These are phyloP conservation scores for Puccinia sorghi DNA, from an alignment of 1,284 basidiomycete genomes.

Conservation along the genomic window DNA sequence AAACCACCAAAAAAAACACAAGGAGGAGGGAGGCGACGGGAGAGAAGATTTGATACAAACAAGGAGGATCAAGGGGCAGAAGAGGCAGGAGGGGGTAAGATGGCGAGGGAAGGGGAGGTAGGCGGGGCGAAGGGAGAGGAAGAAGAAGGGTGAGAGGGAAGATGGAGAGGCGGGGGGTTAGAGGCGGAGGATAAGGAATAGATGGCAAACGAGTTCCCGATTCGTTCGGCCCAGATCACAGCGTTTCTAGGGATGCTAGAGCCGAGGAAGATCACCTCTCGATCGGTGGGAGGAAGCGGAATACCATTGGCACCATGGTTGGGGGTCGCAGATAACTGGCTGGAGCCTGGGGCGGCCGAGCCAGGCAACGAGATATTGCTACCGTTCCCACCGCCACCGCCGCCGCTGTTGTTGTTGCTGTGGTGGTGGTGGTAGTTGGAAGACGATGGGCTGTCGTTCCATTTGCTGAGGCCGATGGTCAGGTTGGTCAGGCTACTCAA, in stretches of 20 bases:
- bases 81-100: not conserved
- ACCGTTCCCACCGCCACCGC: not conserved
- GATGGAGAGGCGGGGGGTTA: not conserved
- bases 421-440: not conserved
- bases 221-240: constrained; percentile 39
- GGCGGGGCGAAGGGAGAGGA: not conserved
- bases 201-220: constrained; percentile 28
- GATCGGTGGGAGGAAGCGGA: not conserved
- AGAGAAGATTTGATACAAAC: too few relatives aligned
- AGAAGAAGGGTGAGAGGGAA: not conserved
- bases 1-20: too few relatives aligned
- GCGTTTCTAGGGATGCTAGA: not conserved
- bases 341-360: not conserved
- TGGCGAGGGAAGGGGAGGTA: not conserved
- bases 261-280: constrained; percentile 37
- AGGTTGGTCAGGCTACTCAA: constrained; percentile 9
- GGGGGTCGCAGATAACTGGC: not conserved
- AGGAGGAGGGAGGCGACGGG: too few relatives aligned
- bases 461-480: constrained; percentile 10
- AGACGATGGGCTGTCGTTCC: not conserved
- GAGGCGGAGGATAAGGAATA: constrained; percentile 18
- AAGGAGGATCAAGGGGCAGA: too few relatives aligned
- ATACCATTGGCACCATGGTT: not conserved
- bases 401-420: too few relatives aligned
- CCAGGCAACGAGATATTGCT: not conserved